A percentile compares a stretch with the other conserved stretches of the same genome.
phyloP scores from a whole-genome alignment of 2,329 filamentous ascomycete genomes.

The Elsinoe batatas region DNA sequence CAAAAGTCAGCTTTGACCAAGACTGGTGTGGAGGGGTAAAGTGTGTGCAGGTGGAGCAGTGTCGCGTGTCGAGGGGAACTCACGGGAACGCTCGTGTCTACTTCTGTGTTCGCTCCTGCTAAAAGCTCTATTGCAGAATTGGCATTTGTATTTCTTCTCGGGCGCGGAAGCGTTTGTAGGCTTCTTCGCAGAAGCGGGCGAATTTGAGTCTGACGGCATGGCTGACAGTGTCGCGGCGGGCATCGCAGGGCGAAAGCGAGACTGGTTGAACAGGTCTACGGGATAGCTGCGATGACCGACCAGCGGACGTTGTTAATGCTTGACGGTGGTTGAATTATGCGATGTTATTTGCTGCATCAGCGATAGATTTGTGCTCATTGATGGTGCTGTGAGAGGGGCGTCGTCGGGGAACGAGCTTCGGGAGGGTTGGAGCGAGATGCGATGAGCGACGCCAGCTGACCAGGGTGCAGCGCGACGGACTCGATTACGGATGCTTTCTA shows the following conservation, averaged over 20 bases:
- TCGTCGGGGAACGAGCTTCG: conserved; percentile 4
- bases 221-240: conserved; percentile 58
- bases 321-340: conserved; percentile 23
- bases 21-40: not conserved
- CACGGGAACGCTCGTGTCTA: conserved; percentile 96
- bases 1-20: conserved; percentile 1
- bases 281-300: conserved; percentile 21
- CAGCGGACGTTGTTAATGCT: conserved; percentile 31
- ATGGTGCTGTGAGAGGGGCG: conserved; percentile 11
- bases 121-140: conserved; percentile 96
- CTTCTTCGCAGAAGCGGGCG: conserved; percentile 66
- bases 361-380: conserved; percentile 18
- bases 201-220: conserved; percentile 50
- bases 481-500: not conserved
- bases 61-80: conserved; percentile 37
- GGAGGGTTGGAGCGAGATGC: not conserved
- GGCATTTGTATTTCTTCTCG: conserved; percentile 99
- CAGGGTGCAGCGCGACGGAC: conserved; percentile 3
- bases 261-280: conserved; percentile 18
- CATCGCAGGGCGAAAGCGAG: conserved; percentile 37
- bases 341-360: conserved; percentile 20
- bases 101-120: conserved; percentile 95
- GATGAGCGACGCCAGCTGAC: not conserved
- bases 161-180: conserved; percentile 51
- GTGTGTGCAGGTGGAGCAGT: not conserved